A percentile compares a stretch with the other conserved stretches of the same genome.
Conservation (phyloP, 345 rosid genomes). For the Nephelium lappaceum region DNA sequence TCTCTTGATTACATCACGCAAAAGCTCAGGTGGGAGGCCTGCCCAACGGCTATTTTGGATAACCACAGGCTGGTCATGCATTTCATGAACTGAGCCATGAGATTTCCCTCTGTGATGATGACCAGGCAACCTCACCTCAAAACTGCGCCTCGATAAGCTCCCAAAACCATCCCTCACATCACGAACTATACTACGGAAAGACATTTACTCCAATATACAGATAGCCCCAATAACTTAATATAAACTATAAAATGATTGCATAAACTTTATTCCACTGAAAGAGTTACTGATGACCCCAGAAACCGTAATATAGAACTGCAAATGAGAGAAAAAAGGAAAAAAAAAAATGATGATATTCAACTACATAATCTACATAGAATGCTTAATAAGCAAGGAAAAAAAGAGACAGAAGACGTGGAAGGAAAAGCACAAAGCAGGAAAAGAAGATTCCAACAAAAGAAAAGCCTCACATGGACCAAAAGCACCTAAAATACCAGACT, state of each 20-base stretch:
- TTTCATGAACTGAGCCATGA: conserved; percentile 71
- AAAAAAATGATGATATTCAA: conserved; percentile 8
- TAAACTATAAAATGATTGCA: conserved; percentile 13
- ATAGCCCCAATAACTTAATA: not conserved
- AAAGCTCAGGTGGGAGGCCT: conserved; percentile 85
- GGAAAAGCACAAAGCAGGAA: conserved; percentile 45
- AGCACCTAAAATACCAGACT: conserved; percentile 51
- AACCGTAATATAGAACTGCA: conserved; percentile 28
- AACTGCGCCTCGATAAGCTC: conserved; percentile 86
- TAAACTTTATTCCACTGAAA: conserved; percentile 9
- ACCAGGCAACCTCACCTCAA: conserved; percentile 77
- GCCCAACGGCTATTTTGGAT: conserved; percentile 83
- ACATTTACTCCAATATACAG: conserved; percentile 51
- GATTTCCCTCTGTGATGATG: conserved; percentile 68
- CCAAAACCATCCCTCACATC: conserved; percentile 93
- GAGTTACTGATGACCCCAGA: conserved; percentile 6
- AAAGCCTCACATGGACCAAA: conserved; percentile 60
- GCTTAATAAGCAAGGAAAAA: conserved; percentile 47
- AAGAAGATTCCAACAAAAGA: conserved; percentile 66
- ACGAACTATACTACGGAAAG: conserved; percentile 87
- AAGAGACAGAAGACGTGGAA: conserved; percentile 29
- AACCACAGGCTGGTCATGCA: conserved; percentile 57
- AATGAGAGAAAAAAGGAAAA: conserved; percentile 5
- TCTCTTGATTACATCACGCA: conserved; percentile 85
- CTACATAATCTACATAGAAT: conserved; percentile 32